phyloP scores from a whole-genome alignment of 306 rosid genomes.

The Sicyos baderoa region DNA sequence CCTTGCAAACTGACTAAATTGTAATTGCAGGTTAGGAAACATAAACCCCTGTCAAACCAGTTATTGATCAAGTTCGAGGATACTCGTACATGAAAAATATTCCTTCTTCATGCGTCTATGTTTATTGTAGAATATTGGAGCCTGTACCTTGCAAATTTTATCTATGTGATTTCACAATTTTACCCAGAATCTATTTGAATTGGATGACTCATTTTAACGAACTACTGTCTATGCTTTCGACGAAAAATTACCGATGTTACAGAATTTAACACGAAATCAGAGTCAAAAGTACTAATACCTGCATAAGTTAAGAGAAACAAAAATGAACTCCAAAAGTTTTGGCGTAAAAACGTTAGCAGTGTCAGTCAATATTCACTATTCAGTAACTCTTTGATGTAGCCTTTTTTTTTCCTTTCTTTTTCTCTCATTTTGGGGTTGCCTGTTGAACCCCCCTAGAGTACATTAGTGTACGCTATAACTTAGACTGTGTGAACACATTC shows the following conservation, averaged over 20 bases:
- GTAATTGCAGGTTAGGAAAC: conserved; percentile 68
- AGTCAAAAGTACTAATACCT: no score
- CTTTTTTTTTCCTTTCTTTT: background rate
- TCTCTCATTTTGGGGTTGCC: background rate
- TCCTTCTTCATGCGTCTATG: background rate
- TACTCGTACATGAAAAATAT: conserved; percentile 21
- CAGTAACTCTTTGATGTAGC: background rate
- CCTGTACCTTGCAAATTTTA: background rate
- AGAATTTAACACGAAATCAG: background rate
- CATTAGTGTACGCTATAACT: background rate
- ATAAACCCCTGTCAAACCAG: conserved; percentile 51
- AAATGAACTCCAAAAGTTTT: conserved; percentile 10
- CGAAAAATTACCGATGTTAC: background rate
- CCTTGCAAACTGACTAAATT: conserved; percentile 1
- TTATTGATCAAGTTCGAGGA: conserved; percentile 63
- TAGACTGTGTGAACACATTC: background rate
- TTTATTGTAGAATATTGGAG: no score
- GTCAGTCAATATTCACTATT: background rate
- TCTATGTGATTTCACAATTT: background rate
- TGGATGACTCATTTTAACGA: no score
- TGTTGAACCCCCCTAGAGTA: background rate
- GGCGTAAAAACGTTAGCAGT: background rate
- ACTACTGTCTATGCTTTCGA: background rate
- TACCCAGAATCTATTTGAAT: no score
- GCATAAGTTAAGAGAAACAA: conserved; percentile 7